Evolutionary conservation across 805 yeast species (phyloP), one percentile per base, ranked within the genome.

Genomic region (Yarrowia sp.): DNA sequence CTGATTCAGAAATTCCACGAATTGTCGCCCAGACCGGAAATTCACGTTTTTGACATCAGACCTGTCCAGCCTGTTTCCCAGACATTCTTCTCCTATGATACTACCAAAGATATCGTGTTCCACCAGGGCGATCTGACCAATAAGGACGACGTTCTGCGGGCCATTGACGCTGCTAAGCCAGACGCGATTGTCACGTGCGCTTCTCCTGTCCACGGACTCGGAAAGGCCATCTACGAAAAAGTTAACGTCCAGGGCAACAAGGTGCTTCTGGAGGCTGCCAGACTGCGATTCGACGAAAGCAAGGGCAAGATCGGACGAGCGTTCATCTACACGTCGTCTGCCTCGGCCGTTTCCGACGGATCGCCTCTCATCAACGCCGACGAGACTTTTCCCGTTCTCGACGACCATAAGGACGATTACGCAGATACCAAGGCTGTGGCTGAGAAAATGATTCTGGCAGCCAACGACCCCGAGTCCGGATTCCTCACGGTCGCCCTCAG

Each of bases 341-440:
- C 99, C 0, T 98, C 99, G 71, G 99, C 95, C 34, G 89, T 93
- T 39, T 95, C 95, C 81, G 91, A 94, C 76, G 99, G 99, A n/a
- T 89, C 86, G 69, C 97, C 94, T 74, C 82, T 95, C 66, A 85
- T 85, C 73, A 95, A 96, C 75, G 99, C 96, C 1, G 95, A 94
- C 77, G 99, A 95, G 80, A 79, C 89, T 15, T 90, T 93, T 90
- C 98, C 98, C 20, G 91, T 91, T 71, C 98, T 98, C 0, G 86
- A 84, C 55, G 84, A 86, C 52, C 95, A 96, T 70, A 92, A 95
- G 98, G 99, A 95, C 76, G 96, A 96, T 1, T 95, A 95, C 78
- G 96, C 95, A 74, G 93, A 90, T 76, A 93, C 98, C 10, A 95
- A 95, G 77, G 97, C 97, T 10, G 83, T 83, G 70, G 99, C 97